These are phyloP conservation scores for Mrakia gelida DNA, from an alignment of 768 basidiomycete species.

Conservation along the genomic window DNA sequence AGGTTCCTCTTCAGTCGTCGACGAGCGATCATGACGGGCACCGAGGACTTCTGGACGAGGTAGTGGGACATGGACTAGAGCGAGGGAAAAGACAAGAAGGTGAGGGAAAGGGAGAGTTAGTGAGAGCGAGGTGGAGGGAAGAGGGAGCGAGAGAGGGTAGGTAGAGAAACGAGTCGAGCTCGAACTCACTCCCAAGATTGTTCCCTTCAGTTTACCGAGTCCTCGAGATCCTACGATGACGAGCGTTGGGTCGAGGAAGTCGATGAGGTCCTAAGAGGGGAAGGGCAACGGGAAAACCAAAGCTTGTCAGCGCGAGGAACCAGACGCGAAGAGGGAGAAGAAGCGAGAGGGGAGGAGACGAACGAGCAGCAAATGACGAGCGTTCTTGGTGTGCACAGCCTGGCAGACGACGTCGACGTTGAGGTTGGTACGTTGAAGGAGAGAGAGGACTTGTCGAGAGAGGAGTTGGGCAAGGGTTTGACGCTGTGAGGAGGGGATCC, in stretches of 20 bases:
- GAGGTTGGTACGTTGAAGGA: constrained; percentile 84
- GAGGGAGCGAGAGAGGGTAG: not conserved
- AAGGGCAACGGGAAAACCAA: too few species aligned
- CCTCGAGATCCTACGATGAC: constrained; percentile 94
- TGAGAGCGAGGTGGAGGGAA: not conserved
- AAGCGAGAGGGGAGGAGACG: not conserved
- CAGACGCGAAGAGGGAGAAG: not conserved
- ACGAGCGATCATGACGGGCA: constrained; percentile 75
- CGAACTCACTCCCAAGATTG: constrained; percentile 73
- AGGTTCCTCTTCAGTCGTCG: constrained; percentile 54
- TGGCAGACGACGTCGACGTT: constrained; percentile 86
- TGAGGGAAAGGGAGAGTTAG: not conserved
- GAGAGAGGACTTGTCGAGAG: constrained; percentile 76
- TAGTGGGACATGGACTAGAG: constrained; percentile 74
- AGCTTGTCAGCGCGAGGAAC: too few species aligned
- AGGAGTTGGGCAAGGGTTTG: constrained; percentile 85
- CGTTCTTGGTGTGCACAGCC: constrained; percentile 96
- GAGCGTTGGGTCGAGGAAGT: constrained; percentile 81
- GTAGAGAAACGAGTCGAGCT: too few species aligned
- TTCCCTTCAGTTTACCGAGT: constrained; percentile 78
- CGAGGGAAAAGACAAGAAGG: too few species aligned
- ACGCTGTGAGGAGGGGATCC: constrained; percentile 54
- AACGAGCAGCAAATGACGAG: constrained; percentile 79
- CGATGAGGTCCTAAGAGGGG: constrained; percentile 74
- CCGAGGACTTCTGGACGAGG: constrained; percentile 70